Evolutionary conservation across 192 early-diverging fungal genomes (phyloP).

Genomic region (Gaertneriomyces semiglobifer): DNA sequence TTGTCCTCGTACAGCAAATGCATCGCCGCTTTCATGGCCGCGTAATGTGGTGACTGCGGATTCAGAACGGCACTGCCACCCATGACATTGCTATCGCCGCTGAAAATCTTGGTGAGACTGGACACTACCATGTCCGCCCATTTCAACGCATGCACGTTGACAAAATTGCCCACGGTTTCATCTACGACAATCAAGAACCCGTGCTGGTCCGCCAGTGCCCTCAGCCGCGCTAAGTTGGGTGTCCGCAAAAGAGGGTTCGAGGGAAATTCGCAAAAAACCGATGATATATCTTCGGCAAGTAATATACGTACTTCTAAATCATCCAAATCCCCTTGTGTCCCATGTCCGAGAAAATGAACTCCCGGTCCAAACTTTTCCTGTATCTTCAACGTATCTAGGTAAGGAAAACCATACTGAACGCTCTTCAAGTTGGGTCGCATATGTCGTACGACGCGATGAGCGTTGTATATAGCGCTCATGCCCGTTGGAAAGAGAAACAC

Average conservation of each 20-base stretch:
- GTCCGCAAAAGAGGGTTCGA: constrained; percentile 89
- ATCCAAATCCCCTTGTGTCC: constrained; percentile 73
- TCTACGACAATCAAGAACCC: constrained; percentile 83
- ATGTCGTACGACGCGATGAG: constrained; percentile 62
- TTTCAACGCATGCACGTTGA: constrained; percentile 74
- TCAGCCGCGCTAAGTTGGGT: constrained; percentile 70
- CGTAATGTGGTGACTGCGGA: constrained; percentile 24
- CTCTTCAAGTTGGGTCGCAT: constrained; percentile 53
- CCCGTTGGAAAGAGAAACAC: constrained; percentile 87
- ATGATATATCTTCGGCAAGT: constrained; percentile 63
- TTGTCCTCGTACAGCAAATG: constrained; percentile 70
- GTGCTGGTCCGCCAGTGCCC: constrained; percentile 69
- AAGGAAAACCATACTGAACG: constrained; percentile 94
- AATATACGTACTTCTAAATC: constrained; percentile 46
- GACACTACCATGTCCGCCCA: constrained; percentile 87
- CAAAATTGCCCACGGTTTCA: constrained; percentile 94
- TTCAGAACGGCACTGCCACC: constrained; percentile 75
- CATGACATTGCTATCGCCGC: constrained; percentile 96
- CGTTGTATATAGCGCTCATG: constrained; percentile 91
- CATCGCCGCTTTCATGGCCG: constrained; percentile 54
- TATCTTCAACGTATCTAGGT: constrained; percentile 96
- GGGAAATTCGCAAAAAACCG: constrained; percentile 91
- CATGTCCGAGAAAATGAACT: constrained; percentile 82
- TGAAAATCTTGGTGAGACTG: constrained; percentile 92
- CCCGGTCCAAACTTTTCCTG: constrained; percentile 92